These are phyloP conservation scores for Scopulariopsis brevicaulis DNA, from an alignment of 2,329 filamentous ascomycete species.

Conservation along the genomic window DNA sequence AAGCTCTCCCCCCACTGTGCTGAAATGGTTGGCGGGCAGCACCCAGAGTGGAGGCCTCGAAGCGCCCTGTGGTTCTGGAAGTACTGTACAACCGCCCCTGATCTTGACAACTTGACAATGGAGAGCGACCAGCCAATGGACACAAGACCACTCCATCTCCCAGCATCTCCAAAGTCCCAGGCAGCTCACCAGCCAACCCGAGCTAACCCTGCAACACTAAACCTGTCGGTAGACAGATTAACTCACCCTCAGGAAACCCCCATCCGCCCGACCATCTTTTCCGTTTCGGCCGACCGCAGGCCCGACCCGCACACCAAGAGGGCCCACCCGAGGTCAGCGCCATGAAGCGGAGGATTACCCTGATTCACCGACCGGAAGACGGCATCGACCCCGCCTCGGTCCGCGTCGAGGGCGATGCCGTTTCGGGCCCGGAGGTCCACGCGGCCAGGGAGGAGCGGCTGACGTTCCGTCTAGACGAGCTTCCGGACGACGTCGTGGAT, in stretches of 20 bases:
- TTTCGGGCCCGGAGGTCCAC: constrained; percentile 45
- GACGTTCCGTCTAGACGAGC: constrained; percentile 61
- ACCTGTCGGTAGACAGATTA: neutral
- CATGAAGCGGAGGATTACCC: constrained; percentile 75
- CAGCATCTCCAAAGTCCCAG: neutral
- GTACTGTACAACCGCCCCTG: neutral
- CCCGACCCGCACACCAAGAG: neutral
- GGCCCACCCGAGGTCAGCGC: constrained; percentile 10
- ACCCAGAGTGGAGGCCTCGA: neutral
- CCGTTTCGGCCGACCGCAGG: constrained; percentile 2
- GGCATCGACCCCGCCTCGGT: constrained; percentile 55
- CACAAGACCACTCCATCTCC: neutral
- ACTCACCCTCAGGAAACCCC: neutral
- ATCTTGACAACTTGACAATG: neutral
- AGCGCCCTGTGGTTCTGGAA: neutral
- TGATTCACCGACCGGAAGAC: constrained; percentile 54
- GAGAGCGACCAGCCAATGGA: neutral
- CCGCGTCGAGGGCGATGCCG: constrained; percentile 38
- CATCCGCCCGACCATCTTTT: neutral
- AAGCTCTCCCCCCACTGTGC: neutral
- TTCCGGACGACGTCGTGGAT: constrained; percentile 54
- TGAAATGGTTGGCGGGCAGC: neutral
- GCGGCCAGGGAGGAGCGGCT: constrained; percentile 70
- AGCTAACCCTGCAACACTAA: neutral
- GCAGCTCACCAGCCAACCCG: neutral